These are phyloP conservation scores for Pseudogymnoascus sp. DNA, from an alignment of 2,329 filamentous ascomycete species.

Conservation along the genomic window DNA sequence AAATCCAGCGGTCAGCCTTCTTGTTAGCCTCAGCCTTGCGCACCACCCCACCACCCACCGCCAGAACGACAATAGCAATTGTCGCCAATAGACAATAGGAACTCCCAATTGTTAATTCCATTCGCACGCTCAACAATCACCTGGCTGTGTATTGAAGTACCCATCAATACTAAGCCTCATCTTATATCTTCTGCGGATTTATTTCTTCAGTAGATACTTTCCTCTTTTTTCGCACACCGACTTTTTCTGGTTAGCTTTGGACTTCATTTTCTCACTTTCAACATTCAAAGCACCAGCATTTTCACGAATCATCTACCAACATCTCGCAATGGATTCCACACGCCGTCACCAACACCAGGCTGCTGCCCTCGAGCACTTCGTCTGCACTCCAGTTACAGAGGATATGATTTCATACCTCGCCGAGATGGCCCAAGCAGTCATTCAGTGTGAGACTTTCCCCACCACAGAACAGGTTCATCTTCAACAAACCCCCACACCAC, in stretches of 20 bases:
- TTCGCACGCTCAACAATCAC: slow-evolving; percentile 8
- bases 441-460: slow-evolving; percentile 66
- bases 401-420: slow-evolving; percentile 76
- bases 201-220: slow-evolving; percentile 7
- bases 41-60: not conserved
- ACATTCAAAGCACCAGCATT: slow-evolving; percentile 5
- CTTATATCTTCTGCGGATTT: slow-evolving; percentile 8
- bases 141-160: slow-evolving; percentile 3
- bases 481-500: slow-evolving; percentile 32
- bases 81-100: slow-evolving; percentile 9
- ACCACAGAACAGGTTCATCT: slow-evolving; percentile 29
- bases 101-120: not conserved
- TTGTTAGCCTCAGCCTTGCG: slow-evolving; percentile 3
- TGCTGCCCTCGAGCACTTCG: slow-evolving; percentile 70
- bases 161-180: slow-evolving; percentile 7
- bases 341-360: slow-evolving; percentile 30
- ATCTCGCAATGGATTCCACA: not conserved
- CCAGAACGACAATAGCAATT: not conserved
- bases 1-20: slow-evolving; percentile 5
- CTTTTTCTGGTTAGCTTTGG: slow-evolving; percentile 1
- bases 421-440: slow-evolving; percentile 67
- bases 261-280: slow-evolving; percentile 8
- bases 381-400: slow-evolving; percentile 67
- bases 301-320: not conserved
- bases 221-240: not conserved